A percentile compares a stretch with the other conserved stretches of the same genome.
phyloP scores from a whole-genome alignment of 2,329 filamentous ascomycete genomes.

The Epicoccum sorghinum region DNA sequence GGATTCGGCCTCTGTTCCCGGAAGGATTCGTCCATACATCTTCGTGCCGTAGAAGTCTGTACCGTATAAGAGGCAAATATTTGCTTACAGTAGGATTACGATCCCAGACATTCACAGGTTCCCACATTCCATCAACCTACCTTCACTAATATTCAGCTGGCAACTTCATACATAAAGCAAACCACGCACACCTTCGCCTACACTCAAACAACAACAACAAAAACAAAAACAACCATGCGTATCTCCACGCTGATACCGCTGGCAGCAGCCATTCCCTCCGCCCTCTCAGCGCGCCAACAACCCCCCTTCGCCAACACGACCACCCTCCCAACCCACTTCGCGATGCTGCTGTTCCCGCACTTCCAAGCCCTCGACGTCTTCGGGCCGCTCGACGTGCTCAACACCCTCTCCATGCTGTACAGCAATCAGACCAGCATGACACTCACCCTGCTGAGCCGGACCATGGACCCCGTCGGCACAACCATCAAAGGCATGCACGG shows the following conservation, averaged over 20 bases:
- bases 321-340: slow-evolving; percentile 30
- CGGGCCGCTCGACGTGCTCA: slow-evolving; percentile 56
- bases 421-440: slow-evolving; percentile 30
- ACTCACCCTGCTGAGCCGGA: slow-evolving; percentile 33
- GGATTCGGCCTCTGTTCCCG: neutral
- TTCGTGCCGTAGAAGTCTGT: neutral
- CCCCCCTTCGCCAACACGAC: slow-evolving; percentile 33
- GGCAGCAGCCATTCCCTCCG: slow-evolving; percentile 10
- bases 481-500: slow-evolving; percentile 24
- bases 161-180: no score
- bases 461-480: slow-evolving; percentile 37
- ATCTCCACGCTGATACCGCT: slow-evolving; percentile 16
- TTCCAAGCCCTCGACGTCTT: slow-evolving; percentile 45
- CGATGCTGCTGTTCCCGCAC: slow-evolving; percentile 29
- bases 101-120: neutral
- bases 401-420: slow-evolving; percentile 36
- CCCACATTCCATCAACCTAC: neutral
- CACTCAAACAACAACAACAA: neutral
- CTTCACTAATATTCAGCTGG: no score
- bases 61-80: neutral
- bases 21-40: neutral
- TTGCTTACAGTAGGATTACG: no score
- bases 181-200: no score
- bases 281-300: slow-evolving; percentile 16
- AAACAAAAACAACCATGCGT: slow-evolving; percentile 11